Evolutionary conservation across 495 filamentous ascomycete species (phyloP).

Genomic region (Lasiosphaeria miniovina): DNA sequence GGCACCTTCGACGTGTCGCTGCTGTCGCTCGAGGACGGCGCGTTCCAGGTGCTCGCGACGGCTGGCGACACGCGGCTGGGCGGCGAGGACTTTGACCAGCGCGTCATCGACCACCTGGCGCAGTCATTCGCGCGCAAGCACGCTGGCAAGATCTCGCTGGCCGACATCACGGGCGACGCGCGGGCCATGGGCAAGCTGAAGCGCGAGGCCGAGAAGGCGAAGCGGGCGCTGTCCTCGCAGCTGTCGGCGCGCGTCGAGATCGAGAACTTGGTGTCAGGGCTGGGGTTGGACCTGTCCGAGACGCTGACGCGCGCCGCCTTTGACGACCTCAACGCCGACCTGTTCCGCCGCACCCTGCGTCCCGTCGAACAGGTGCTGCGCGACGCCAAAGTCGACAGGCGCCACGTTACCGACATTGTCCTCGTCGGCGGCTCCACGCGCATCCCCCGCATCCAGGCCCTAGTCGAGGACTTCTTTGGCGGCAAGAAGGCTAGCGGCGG

Average conservation of each 20-base stretch:
- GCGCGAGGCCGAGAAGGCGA: conserved; percentile 97
- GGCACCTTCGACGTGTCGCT: conserved; percentile 99
- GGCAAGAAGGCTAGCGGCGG: conserved; percentile 86
- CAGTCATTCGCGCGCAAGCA: conserved; percentile 68
- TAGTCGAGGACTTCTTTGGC: conserved; percentile 89
- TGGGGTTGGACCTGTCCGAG: conserved; percentile 92
- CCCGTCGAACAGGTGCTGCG: conserved; percentile 89
- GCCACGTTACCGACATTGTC: conserved; percentile 77
- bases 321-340: conserved; percentile 90
- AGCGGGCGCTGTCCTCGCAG: conserved; percentile 92
- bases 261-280: conserved; percentile 85
- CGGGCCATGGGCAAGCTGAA: conserved; percentile 98
- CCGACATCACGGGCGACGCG: conserved; percentile 80
- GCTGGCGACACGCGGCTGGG: conserved; percentile 97
- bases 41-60: conserved; percentile 91
- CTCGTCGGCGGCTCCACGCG: conserved; percentile 86
- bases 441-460: conserved; percentile 85
- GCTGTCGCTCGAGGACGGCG: conserved; percentile 83
- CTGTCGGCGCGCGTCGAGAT: conserved; percentile 94
- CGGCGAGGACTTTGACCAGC: conserved; percentile 97
- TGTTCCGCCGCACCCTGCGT: conserved; percentile 93
- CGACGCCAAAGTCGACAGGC: conserved; percentile 79
- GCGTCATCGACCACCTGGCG: conserved; percentile 86
- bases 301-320: conserved; percentile 95
- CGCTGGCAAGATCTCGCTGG: conserved; percentile 55